Evolutionary conservation across 73 alveolate species (phyloP), one percentile per base, ranked within the genome.

Genomic region (Paramecium caudatum): DNA sequence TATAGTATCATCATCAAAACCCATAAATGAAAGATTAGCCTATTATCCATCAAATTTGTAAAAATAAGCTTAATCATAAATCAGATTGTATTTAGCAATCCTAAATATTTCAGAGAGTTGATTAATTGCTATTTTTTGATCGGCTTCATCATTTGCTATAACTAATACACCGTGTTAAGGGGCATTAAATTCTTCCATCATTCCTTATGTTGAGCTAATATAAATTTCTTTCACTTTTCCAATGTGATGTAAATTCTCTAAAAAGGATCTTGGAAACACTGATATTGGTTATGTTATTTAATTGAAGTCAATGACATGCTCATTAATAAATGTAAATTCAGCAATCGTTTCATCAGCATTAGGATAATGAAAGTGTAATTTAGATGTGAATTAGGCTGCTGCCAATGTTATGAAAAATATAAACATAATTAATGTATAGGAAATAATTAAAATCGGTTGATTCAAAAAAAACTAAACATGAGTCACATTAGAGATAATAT

Each of bases 391-490:
- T 30, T 55, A 55, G 10, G 61, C 61, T 21, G 10, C 10, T 13
- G 15, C 80, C 23, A 27, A 55, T 27, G 30, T 43, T 55, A 55
- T 27, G 46, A 55, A 55, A 55, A 55, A 25, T 55, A 55, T 55
- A 12, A 23, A 55, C 80, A 55, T 23, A 27, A 55, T 27, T 23
- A 27, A 55, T 55, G 80, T 55, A 10, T 55, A 37, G 80, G 30
- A 55, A 55, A 55, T 55, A 55, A 55, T 55, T 55, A 55, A 55
- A 55, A 55, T 55, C 80, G 23, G 80, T 55, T 55, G 80, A 55
- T 55, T 37, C 23, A 27, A 55, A 55, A 55, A 55, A 55, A 43
- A 23, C 80, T 16, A 9, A 55, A 12, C 9, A 21, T 55, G 23
- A 55, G 30, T 55, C 80, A 19, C 80, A 37, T 55, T 55, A 55